Evolutionary conservation across 805 yeast genomes (phyloP), one percentile per base, ranked within the genome.

Genomic region (Ogataea polymorpha): DNA sequence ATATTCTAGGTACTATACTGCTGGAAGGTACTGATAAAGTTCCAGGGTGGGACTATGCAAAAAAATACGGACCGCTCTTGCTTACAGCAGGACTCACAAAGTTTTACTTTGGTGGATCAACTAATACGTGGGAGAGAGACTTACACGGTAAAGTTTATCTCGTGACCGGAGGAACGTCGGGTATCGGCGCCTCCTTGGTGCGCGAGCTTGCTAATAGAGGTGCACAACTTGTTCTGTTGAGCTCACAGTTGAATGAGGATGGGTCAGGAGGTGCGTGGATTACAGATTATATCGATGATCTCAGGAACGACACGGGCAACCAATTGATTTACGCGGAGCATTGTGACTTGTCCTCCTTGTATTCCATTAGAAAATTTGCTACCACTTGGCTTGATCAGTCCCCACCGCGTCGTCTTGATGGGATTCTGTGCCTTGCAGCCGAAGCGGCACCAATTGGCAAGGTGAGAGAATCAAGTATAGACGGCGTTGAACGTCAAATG

Each of bases 151-250:
- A 81, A 55, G 98, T 90, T 4, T 84, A 72, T 53, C 68, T 86
- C 15, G 71, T 86, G 6, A 84, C 93, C 0, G 99, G 99, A n/a
- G 99, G 96, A 2, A 91, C 98, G 0, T 75, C 95, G 1, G 97
- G 98, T 0, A 60, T 88, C 45, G 99, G 99, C 0, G 83, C 91
- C 0, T 74, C 77, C 3, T 74, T 86, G 4, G 93, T 78, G 0
- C 69, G 72, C 26, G 89, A 89, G 23, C 59, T 93, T 53, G 97
- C 97, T 0, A 41, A 50, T 0, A 65, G 77, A 37, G 99, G 99
- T 3, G 97, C 98, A 0, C 98, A 93, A 59, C 53, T 91, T 37
- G 77, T 93, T 23, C 56, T 91, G 32, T 82, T 86, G 26, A 67
- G 91, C 30, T 72, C 80, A 4, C 62, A 72, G 14, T 60, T 77